These are phyloP conservation scores for Populus hybrid DNA, from an alignment of 441 rosid genomes.

Conservation along the genomic window DNA sequence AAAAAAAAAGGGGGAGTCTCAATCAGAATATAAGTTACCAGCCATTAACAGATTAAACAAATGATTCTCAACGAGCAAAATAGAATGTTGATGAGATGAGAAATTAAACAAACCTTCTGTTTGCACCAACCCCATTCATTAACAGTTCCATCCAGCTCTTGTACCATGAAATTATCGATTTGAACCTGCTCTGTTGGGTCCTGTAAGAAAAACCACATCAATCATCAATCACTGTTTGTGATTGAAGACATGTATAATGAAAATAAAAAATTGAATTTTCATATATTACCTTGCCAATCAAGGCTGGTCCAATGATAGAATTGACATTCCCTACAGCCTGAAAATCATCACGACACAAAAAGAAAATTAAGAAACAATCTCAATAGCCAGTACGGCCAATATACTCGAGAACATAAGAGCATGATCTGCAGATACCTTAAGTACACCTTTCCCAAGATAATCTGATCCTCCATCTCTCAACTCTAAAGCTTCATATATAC, in stretches of 20 bases:
- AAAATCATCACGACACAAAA: neutral
- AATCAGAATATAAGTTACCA: neutral
- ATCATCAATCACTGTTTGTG: neutral
- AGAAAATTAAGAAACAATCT: neutral
- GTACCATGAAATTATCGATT: conserved; percentile 89
- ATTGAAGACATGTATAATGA: neutral
- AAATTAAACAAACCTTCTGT: conserved; percentile 59
- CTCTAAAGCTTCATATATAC: conserved; percentile 88
- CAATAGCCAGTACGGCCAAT: neutral
- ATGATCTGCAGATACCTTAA: conserved; percentile 41
- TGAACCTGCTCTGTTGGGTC: conserved; percentile 84
- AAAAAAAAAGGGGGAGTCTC: neutral
- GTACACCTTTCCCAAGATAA: conserved; percentile 92
- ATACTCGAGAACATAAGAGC: neutral
- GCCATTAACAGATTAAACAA: neutral
- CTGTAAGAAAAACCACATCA: conserved; percentile 30
- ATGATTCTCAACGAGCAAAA: neutral
- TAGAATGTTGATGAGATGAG: neutral
- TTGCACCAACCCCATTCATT: conserved; percentile 99
- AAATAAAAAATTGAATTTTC: neutral
- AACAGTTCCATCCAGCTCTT: conserved; percentile 85
- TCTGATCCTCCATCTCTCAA: conserved; percentile 91
- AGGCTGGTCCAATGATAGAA: conserved; percentile 75
- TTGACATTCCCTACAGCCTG: conserved; percentile 91
- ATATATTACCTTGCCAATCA: conserved; percentile 67